These are phyloP conservation scores for Setaria italica DNA, from an alignment of 202 grass and related monocot genomes.

Conservation along the genomic window DNA sequence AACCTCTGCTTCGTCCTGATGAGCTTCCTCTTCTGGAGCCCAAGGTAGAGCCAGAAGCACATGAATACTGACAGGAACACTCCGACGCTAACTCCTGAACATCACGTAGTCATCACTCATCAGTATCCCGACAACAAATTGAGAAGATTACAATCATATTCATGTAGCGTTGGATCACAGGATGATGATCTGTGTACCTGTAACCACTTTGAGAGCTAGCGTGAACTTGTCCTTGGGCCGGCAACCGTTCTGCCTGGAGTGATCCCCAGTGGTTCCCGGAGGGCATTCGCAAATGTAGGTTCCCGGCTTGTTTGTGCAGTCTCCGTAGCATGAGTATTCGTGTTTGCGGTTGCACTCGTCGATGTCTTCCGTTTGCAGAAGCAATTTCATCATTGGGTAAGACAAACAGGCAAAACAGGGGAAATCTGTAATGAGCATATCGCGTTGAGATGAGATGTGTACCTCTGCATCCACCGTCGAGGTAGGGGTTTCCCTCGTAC, in stretches of 20 bases:
- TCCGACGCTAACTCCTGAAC: constrained; percentile 56
- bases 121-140: background rate
- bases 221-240: constrained; percentile 60
- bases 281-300: constrained; percentile 53
- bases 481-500: constrained; percentile 69
- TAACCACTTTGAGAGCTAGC: constrained; percentile 63
- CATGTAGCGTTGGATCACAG: background rate
- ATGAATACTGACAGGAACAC: constrained; percentile 54
- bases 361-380: constrained; percentile 55
- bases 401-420: no score
- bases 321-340: constrained; percentile 39
- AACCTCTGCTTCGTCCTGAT: constrained; percentile 70
- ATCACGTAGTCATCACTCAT: background rate
- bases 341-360: constrained; percentile 43
- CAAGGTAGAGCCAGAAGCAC: constrained; percentile 57
- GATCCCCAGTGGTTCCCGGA: constrained; percentile 46
- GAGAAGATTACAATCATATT: background rate
- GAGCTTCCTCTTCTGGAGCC: constrained; percentile 65
- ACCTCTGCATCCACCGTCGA: constrained; percentile 66
- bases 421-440: no score
- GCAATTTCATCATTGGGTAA: background rate
- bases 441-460: background rate
- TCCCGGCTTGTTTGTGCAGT: constrained; percentile 52
- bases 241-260: constrained; percentile 22
- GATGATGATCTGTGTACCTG: constrained; percentile 46